These are phyloP conservation scores for Aurinia saxatilis DNA, from an alignment of 345 rosid genomes.

Conservation along the genomic window DNA sequence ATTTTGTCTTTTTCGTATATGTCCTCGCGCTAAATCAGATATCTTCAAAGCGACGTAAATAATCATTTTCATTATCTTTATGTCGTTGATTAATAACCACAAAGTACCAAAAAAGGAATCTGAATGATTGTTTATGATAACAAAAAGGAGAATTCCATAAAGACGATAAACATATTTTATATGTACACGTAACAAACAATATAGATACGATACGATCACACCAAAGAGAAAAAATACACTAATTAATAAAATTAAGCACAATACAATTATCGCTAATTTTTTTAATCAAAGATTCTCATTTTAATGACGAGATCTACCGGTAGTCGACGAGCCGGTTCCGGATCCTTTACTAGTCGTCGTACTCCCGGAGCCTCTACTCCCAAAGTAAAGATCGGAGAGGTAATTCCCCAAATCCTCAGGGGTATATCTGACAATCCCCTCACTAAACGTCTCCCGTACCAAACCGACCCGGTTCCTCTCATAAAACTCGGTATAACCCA, in stretches of 20 bases:
- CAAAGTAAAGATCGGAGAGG: conserved; percentile 45
- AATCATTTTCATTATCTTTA: neutral
- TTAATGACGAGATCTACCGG: conserved; percentile 16
- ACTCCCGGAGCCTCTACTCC: conserved; percentile 26
- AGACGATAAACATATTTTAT: neutral
- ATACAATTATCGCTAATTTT: neutral
- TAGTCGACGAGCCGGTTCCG: conserved; percentile 21
- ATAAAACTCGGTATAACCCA: conserved; percentile 46
- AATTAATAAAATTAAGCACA: too few relatives aligned
- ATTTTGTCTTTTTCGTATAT: neutral
- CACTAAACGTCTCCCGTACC: conserved; percentile 15
- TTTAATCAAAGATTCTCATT: neutral
- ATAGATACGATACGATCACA: conserved; percentile 5
- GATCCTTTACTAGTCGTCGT: conserved; percentile 19
- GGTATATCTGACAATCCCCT: conserved; percentile 41
- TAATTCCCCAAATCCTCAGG: conserved; percentile 66
- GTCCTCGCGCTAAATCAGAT: neutral
- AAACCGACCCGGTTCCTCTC: conserved; percentile 32
- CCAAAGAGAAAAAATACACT: too few relatives aligned
- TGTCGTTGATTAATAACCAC: neutral
- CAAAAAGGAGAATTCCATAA: neutral
- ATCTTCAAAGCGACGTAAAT: neutral
- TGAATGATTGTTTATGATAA: neutral
- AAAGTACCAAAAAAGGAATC: conserved; percentile 8
- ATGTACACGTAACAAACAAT: neutral